Conservation (phyloP, 106 monocot genomes). For the Acorus gramineus region DNA sequence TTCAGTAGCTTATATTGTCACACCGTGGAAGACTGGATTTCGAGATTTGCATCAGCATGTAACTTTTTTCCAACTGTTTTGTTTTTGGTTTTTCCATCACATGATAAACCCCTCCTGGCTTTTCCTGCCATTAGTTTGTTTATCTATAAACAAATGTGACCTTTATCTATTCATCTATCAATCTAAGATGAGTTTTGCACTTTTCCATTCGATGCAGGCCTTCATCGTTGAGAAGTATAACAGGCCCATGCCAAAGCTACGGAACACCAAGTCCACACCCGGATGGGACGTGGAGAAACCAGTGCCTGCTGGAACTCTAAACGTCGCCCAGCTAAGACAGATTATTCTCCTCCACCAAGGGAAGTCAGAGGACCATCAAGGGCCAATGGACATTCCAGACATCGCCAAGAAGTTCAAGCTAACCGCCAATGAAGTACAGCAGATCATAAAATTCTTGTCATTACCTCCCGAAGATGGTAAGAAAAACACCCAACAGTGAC, state of each 20-base stretch:
- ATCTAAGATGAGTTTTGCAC: neutral
- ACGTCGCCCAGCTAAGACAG: constrained; percentile 31
- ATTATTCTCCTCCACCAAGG: constrained; percentile 58
- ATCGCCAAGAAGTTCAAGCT: constrained; percentile 56
- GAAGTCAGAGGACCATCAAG: constrained; percentile 37
- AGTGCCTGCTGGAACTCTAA: constrained; percentile 37
- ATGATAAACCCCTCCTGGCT: neutral
- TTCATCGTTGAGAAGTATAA: constrained; percentile 46
- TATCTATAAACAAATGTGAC: neutral
- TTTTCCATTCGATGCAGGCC: constrained; percentile 19
- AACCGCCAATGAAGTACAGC: constrained; percentile 31
- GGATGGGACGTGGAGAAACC: constrained; percentile 17
- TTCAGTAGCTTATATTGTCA: too few relatives aligned
- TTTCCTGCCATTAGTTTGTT: neutral
- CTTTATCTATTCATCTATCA: neutral
- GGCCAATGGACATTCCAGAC: constrained; percentile 29
- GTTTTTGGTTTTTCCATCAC: too few relatives aligned
- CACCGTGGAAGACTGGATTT: too few relatives aligned
- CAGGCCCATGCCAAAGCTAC: constrained; percentile 53
- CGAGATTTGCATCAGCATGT: too few relatives aligned
- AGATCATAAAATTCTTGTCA: constrained; percentile 45
- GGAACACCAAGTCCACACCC: constrained; percentile 26
- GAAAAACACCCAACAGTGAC: too few relatives aligned
- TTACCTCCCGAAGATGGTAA: constrained; percentile 33
- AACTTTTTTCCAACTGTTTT: too few relatives aligned